phyloP scores from a whole-genome alignment of 805 yeast species.

The Spathaspora boniae region DNA sequence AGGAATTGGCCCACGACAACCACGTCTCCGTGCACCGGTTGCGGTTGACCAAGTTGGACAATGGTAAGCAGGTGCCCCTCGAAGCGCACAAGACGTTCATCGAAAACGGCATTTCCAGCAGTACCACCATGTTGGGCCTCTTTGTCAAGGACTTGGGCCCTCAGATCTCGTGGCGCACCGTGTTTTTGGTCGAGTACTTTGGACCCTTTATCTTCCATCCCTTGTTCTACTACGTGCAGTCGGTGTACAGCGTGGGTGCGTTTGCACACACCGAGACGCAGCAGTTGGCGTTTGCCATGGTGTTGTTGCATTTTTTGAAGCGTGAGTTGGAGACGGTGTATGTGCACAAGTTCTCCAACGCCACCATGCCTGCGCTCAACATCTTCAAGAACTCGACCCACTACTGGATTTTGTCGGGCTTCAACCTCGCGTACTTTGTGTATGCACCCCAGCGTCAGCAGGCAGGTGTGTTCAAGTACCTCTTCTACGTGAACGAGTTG shows the following conservation, averaged over 20 bases:
- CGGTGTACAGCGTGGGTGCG: slow-evolving; percentile 24
- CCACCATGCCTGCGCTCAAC: slow-evolving; percentile 90
- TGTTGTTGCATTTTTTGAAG: slow-evolving; percentile 74
- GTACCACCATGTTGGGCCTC: slow-evolving; percentile 35
- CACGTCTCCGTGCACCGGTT: slow-evolving; percentile 29
- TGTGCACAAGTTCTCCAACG: slow-evolving; percentile 80
- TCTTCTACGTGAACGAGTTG: slow-evolving; percentile 46
- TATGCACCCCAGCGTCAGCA: slow-evolving; percentile 27
- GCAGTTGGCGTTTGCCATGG: slow-evolving; percentile 48
- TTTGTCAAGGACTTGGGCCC: slow-evolving; percentile 88
- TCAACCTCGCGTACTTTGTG: slow-evolving; percentile 45
- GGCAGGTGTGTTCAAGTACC: slow-evolving; percentile 19
- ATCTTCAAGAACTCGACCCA: slow-evolving; percentile 86
- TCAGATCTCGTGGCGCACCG: slow-evolving; percentile 88
- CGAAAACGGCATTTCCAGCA: slow-evolving; percentile 42
- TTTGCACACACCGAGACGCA: slow-evolving; percentile 49
- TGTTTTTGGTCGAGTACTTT: slow-evolving; percentile 80
- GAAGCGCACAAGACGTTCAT: slow-evolving; percentile 42
- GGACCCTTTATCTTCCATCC: slow-evolving; percentile 88
- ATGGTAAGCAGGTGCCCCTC: slow-evolving; percentile 17
- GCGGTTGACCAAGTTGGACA: slow-evolving; percentile 20
- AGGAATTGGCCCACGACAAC: slow-evolving; percentile 42
- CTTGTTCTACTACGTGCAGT: slow-evolving; percentile 46
- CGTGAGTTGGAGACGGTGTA: slow-evolving; percentile 85
- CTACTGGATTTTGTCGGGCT: slow-evolving; percentile 91